Evolutionary conservation across 208 protist species (phyloP), one percentile per base, ranked within the genome.

Genomic region (Trypanosoma scelopori): DNA sequence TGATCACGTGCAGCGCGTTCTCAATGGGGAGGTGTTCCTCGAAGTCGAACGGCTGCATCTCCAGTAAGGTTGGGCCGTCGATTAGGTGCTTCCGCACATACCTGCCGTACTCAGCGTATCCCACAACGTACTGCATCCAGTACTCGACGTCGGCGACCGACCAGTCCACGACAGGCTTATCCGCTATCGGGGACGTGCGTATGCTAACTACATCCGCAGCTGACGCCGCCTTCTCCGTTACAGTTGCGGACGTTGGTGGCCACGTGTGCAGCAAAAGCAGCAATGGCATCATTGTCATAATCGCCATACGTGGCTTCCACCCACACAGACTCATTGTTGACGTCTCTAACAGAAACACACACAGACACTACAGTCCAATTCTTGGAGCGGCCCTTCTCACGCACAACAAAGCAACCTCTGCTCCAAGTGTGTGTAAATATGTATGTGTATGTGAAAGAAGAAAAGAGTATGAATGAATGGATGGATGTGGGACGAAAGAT

Each of bases 81-180:
- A 87, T 53, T 13, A 71, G 58, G 67, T 87, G 70, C 53, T 81
- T 81, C 20, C 73, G 74, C 42, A 81, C 37, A 58, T 74, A 84
- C 20, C 46, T 47, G 30, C 55, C 67, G 66, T 83, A 84, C 69
- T 87, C 82, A 46, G 74, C 18, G 64, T 82, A 87, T 18, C 82
- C 82, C 23, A 87, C 65, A 20, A 69, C 79, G 68, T 76, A 55
- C 46, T 78, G 79, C 73, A 87, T 75, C 82, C 82, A 87, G 49
- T 69, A 60, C 70, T 71, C 77, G 11, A 84, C 82, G 53, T 87
- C 78, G 2, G 28, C 46, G 16, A 74, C 69, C 0, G 64, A 56
- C 82, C 82, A 87, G 18, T 79, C 47, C 46, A 56, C 39, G 22
- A 81, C 66, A 16, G 75, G 69, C 49, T 76, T 81, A 23, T 70